Evolutionary conservation across 1,284 basidiomycete species (phyloP).

Genomic region (Caloboletus inedulis): DNA sequence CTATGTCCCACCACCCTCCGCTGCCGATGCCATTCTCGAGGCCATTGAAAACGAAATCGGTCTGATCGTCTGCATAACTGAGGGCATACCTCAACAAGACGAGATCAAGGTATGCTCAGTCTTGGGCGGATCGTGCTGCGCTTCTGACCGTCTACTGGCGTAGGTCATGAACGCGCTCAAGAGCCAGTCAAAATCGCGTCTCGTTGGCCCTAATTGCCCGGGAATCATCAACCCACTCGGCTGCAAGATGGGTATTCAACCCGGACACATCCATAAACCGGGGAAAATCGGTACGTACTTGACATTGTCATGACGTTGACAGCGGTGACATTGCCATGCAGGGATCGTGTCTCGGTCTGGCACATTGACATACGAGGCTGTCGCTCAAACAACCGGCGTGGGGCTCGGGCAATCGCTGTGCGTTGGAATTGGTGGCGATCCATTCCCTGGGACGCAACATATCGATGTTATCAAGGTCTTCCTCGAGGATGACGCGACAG

Average conservation of each 20-base stretch:
- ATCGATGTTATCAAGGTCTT: conserved; percentile 96
- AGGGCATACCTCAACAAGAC: conserved; percentile 95
- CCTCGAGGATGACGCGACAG: conserved; percentile 88
- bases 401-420: conserved; percentile 97
- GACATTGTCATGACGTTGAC: neutral
- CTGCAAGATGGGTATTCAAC: conserved; percentile 99
- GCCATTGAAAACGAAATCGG: conserved; percentile 97
- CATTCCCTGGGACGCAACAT: conserved; percentile 97
- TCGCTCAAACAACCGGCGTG: conserved; percentile 91
- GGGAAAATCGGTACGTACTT: conserved; percentile 79
- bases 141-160: conserved; percentile 7
- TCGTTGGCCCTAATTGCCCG: conserved; percentile 97
- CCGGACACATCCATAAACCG: conserved; percentile 94
- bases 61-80: conserved; percentile 95
- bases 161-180: conserved; percentile 92
- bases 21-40: conserved; percentile 94
- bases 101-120: conserved; percentile 73
- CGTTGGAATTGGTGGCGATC: conserved; percentile 98
- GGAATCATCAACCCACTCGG: conserved; percentile 96
- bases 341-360: conserved; percentile 98
- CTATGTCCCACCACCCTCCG: conserved; percentile 92
- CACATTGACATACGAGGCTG: conserved; percentile 91
- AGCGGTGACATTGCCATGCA: conserved; percentile 30
- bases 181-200: conserved; percentile 90
- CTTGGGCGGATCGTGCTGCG: neutral